These are phyloP conservation scores for Papilionanthe hybrid DNA, from an alignment of 116 monocot species.

Conservation along the genomic window DNA sequence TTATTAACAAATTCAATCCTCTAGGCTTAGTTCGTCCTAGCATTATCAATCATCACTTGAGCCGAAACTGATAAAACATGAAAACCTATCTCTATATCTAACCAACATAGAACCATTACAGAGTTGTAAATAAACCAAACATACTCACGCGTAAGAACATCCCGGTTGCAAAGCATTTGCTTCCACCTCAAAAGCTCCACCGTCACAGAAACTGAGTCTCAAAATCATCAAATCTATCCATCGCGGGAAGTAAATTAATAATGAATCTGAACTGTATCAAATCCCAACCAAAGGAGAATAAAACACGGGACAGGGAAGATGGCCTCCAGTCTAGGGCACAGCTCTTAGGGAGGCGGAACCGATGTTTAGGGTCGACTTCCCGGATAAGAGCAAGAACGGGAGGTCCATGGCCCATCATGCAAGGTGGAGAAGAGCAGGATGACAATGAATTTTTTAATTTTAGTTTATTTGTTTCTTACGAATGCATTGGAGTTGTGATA, in stretches of 20 bases:
- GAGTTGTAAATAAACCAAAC: not conserved
- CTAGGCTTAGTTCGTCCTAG: no score
- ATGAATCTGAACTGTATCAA: not conserved
- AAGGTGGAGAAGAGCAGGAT: not conserved
- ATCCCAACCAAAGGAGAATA: not conserved
- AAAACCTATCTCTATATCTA: not conserved
- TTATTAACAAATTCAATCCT: no score
- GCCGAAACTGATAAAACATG: not conserved
- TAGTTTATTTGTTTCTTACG: no score
- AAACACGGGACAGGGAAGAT: not conserved
- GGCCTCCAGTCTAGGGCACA: not conserved
- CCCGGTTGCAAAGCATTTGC: not conserved
- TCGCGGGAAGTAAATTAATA: not conserved
- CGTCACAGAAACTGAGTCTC: not conserved
- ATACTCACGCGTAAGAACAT: not conserved
- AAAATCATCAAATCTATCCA: not conserved
- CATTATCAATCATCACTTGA: not conserved
- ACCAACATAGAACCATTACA: not conserved
- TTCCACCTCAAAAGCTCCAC: not conserved
- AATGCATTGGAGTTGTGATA: no score
- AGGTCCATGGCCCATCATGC: not conserved
- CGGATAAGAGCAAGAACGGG: not conserved
- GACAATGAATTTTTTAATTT: no score
- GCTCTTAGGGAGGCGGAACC: not conserved
- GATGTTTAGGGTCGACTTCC: not conserved